Evolutionary conservation across 306 rosid genomes (phyloP).

Genomic region (Gynostemma pentaphyllum): DNA sequence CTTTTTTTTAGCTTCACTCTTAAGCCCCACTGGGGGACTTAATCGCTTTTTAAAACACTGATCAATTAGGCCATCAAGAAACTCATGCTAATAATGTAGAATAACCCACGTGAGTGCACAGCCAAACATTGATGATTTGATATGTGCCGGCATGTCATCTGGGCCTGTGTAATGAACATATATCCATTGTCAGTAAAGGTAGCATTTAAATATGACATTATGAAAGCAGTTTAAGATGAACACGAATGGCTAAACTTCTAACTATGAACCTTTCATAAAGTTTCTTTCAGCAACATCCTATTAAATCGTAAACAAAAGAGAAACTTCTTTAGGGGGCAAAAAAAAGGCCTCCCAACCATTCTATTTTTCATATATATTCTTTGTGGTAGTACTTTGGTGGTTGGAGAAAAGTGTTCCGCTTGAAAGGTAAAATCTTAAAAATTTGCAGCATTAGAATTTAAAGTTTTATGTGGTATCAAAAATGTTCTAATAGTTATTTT

Average conservation of each 20-base stretch:
- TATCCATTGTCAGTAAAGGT: background rate
- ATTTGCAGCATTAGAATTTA: background rate
- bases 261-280: background rate
- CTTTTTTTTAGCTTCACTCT: too few species aligned
- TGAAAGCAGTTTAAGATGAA: background rate
- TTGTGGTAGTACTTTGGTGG: background rate
- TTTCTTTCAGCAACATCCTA: background rate
- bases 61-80: conserved; percentile 4
- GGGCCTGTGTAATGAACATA: conserved; percentile 48
- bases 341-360: background rate
- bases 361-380: background rate
- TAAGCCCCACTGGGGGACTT: too few species aligned
- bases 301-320: background rate
- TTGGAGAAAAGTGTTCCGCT: background rate
- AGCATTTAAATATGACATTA: background rate
- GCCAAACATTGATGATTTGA: conserved; percentile 95
- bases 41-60: too few species aligned
- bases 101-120: conserved; percentile 53
- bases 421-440: background rate
- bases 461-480: background rate
- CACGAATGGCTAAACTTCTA: background rate
- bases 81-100: conserved; percentile 10
- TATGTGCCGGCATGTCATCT: conserved; percentile 98
- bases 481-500: background rate
- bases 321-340: too few species aligned